Evolutionary conservation across 495 filamentous ascomycete species (phyloP), one percentile per base, ranked within the genome.

Genomic region (Elasticomyces elasticus): DNA sequence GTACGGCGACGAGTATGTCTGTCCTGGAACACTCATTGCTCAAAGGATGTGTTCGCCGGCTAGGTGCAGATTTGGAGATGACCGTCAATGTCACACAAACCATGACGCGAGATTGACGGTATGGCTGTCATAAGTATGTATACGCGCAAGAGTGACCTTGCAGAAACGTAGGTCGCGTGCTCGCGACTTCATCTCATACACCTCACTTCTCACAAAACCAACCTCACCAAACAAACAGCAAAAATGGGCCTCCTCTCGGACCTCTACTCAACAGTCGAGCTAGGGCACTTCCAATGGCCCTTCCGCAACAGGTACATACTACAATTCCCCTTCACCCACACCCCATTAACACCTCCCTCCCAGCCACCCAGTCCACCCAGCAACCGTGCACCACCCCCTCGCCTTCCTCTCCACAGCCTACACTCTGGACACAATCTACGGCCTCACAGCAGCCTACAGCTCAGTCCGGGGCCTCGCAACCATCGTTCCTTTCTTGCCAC

Each of bases 311-410:
- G 35, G 13, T 40, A n/a, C 35, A 17, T 17, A n/a, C 4, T 40
- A 12, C 35, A 12, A 40, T n/a, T 15, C 7, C 7, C 35, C 35
- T 15, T 40, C 35, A 13, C 4, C 5, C 3, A 5, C 35, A 5
- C 4, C 13, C 4, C 35, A 12, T 40, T 5, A 40, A n/a, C n/a
- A 37, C 31, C 19, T 23, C 40, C 42, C 11, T 7, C 5, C 13
- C 24, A 65, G 60, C 49, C 56, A 63, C 49, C 63, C 63, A 19
- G 52, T 47, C 20, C 63, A 65, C 51, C 63, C 63, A 25, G 60
- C 63, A 20, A 60, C 58, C 13, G 63, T 65, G 25, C 63, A 65
- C 51, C 63, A 58, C 54, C 63, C 63, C 5, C 54, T 65, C 33
- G 42, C 63, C 46, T 63, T 65, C 55, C 60, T 52, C 38, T 35